Conservation (phyloP, 192 early-diverging fungal species). For the Backusella sp. region DNA sequence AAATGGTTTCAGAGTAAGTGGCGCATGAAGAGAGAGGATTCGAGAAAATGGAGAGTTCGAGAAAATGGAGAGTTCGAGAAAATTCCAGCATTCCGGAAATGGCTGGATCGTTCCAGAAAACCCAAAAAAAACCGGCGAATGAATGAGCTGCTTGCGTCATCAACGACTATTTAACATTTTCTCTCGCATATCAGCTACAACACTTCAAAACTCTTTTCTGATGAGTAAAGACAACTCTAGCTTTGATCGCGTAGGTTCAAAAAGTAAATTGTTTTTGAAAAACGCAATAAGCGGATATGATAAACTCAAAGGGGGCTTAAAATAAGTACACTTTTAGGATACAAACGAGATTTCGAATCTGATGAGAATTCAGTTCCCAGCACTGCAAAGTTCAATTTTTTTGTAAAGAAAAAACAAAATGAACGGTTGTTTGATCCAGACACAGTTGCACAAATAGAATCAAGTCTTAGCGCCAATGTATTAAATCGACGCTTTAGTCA, state of each 20-base stretch:
- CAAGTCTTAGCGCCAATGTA: not conserved
- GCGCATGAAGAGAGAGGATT: too few relatives aligned
- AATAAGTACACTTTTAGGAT: not conserved
- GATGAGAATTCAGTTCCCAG: not conserved
- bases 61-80: not conserved
- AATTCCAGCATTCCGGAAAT: not conserved
- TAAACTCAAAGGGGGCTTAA: not conserved
- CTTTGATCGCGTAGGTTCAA: constrained; percentile 5
- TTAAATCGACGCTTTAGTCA: not conserved
- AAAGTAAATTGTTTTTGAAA: not conserved
- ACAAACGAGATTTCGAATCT: not conserved
- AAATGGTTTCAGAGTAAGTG: too few relatives aligned
- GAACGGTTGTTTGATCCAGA: not conserved
- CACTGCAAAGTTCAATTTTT: not conserved
- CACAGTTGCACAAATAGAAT: not conserved
- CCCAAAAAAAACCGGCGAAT: not conserved
- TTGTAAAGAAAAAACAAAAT: not conserved
- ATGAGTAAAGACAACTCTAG: not conserved
- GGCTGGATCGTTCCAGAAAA: not conserved
- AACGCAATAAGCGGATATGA: not conserved
- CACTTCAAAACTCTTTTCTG: not conserved
- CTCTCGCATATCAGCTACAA: not conserved
- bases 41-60: constrained; percentile 23
- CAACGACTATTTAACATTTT: not conserved
- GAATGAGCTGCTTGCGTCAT: not conserved